phyloP scores from a whole-genome alignment of 139 green algal genomes.

The Pseudopediastrum boryanum region DNA sequence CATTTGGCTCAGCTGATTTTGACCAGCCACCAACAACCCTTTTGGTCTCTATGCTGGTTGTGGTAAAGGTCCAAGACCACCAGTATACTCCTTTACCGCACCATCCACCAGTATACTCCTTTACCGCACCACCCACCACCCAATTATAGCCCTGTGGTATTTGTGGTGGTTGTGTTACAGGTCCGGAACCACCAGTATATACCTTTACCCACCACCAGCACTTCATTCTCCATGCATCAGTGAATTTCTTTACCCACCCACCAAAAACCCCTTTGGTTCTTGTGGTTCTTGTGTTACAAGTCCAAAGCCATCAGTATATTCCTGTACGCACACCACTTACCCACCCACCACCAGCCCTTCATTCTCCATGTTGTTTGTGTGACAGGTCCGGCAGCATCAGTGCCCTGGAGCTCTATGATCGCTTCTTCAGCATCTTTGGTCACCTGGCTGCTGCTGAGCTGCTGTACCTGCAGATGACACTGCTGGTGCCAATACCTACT shows the following conservation, averaged over 20 bases:
- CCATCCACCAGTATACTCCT: too few relatives aligned
- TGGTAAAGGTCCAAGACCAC: too few relatives aligned
- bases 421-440: conserved; percentile 44
- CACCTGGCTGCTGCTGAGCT: conserved; percentile 6
- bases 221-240: background rate
- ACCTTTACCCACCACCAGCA: background rate
- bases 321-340: too few relatives aligned
- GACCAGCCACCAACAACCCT: too few relatives aligned
- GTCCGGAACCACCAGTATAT: too few relatives aligned
- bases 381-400: conserved; percentile 42
- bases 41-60: too few relatives aligned
- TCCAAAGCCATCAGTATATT: conserved; percentile 32
- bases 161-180: too few relatives aligned
- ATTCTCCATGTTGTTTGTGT: too few relatives aligned
- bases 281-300: conserved; percentile 23
- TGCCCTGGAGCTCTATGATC: conserved; percentile 40
- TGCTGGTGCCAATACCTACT: conserved; percentile 36
- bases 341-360: background rate
- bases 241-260: background rate
- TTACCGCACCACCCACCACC: too few relatives aligned
- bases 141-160: too few relatives aligned
- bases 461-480: conserved; percentile 47
- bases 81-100: too few relatives aligned
- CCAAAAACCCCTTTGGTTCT: background rate
- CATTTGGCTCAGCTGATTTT: too few relatives aligned